Evolutionary conservation across 352 stramenopile genomes (phyloP).

Genomic region (Globisporangium orthogonon): DNA sequence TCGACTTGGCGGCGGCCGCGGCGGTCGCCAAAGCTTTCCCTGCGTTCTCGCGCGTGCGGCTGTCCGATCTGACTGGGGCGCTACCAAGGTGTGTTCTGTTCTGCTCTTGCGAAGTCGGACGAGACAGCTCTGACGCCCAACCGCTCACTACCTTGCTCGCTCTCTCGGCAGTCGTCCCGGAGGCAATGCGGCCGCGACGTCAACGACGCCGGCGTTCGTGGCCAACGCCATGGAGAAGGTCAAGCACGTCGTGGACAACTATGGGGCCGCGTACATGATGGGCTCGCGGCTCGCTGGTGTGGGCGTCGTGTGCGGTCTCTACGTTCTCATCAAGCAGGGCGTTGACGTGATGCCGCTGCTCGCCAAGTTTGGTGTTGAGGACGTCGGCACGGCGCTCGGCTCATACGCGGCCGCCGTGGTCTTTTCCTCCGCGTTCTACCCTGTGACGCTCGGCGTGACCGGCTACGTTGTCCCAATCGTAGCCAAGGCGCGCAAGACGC

Average conservation of each 20-base stretch:
- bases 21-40: slow-evolving; percentile 68
- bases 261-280: slow-evolving; percentile 88
- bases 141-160: not conserved
- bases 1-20: slow-evolving; percentile 65
- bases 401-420: slow-evolving; percentile 77
- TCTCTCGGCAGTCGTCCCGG: slow-evolving; percentile 16
- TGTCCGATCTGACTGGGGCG: slow-evolving; percentile 56
- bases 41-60: slow-evolving; percentile 55
- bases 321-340: slow-evolving; percentile 74
- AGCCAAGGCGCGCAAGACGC: slow-evolving; percentile 42
- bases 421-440: slow-evolving; percentile 73
- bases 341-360: slow-evolving; percentile 79
- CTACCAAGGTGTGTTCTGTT: slow-evolving; percentile 40
- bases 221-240: slow-evolving; percentile 60
- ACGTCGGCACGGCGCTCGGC: slow-evolving; percentile 61
- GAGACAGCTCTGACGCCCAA: not conserved
- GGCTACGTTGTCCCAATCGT: slow-evolving; percentile 71
- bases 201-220: slow-evolving; percentile 31
- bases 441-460: slow-evolving; percentile 66
- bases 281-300: slow-evolving; percentile 76
- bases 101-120: not conserved
- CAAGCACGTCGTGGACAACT: slow-evolving; percentile 77
- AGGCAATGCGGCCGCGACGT: slow-evolving; percentile 5
- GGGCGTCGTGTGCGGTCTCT: slow-evolving; percentile 61
- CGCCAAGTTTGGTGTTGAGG: slow-evolving; percentile 58